Percentiles rank a stretch among this genome's conserved stretches.
Conservation (phyloP, 768 basidiomycete species). For the Lactarius indigo region DNA sequence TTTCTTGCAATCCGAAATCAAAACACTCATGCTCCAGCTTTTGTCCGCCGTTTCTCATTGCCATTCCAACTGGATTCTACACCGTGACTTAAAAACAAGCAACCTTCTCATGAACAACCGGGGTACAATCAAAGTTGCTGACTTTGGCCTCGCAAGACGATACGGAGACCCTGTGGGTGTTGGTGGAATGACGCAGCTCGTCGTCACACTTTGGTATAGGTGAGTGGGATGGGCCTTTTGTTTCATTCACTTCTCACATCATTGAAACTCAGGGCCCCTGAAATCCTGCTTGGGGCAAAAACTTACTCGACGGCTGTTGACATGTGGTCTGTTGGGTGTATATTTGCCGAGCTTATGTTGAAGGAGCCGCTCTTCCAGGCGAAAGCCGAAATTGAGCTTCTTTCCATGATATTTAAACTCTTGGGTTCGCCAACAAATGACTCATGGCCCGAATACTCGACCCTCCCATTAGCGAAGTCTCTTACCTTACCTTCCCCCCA, state of each 20-base stretch:
- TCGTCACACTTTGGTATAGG: slow-evolving; percentile 99
- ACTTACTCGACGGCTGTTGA: slow-evolving; percentile 95
- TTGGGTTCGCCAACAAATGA: slow-evolving; percentile 87
- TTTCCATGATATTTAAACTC: slow-evolving; percentile 92
- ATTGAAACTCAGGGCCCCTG: slow-evolving; percentile 66
- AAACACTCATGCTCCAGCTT: slow-evolving; percentile 92
- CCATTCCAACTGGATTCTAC: slow-evolving; percentile 96
- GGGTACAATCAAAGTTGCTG: slow-evolving; percentile 97
- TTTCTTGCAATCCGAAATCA: slow-evolving; percentile 97
- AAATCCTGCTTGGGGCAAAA: slow-evolving; percentile 89
- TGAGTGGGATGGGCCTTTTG: slow-evolving; percentile 40
- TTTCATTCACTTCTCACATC: slow-evolving; percentile 13
- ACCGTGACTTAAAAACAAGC: slow-evolving; percentile 95
- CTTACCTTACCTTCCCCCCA: slow-evolving; percentile 73
- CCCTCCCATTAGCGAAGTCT: slow-evolving; percentile 77
- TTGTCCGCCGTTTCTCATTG: slow-evolving; percentile 91
- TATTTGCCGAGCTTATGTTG: slow-evolving; percentile 92
- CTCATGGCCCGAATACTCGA: slow-evolving; percentile 82
- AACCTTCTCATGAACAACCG: slow-evolving; percentile 99
- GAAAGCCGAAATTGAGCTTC: slow-evolving; percentile 89
- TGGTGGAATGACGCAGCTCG: slow-evolving; percentile 96
- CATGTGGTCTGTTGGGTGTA: slow-evolving; percentile 99
- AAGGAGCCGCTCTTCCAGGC: slow-evolving; percentile 98
- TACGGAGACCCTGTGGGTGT: slow-evolving; percentile 96
- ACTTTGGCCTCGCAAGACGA: slow-evolving; percentile 93